A percentile compares a stretch with the other conserved stretches of the same genome.
Conservation (phyloP, 176 grass and related monocot species). For the Sorghum bicolor region DNA sequence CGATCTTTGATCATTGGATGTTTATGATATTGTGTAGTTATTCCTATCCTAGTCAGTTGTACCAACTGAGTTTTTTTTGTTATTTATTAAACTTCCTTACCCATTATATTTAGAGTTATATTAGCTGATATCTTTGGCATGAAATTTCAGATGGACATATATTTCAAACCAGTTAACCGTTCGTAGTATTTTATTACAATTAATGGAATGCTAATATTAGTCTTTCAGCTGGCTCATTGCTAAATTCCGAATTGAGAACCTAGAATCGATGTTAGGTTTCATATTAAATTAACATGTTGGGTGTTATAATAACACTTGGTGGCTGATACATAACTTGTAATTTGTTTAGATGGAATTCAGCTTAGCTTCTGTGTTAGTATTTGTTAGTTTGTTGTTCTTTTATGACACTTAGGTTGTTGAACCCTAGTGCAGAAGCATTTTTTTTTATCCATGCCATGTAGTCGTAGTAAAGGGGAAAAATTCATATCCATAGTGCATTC, state of each 20-base stretch:
- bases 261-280: background rate
- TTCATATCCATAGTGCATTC: background rate
- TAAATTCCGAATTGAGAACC: background rate
- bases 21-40: conserved; percentile 2
- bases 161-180: conserved; percentile 17
- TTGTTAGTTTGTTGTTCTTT: background rate
- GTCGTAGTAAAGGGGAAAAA: background rate
- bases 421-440: background rate
- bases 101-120: background rate
- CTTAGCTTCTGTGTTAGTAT: background rate
- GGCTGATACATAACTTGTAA: background rate
- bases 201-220: background rate
- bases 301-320: background rate
- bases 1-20: background rate
- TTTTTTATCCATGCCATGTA: background rate
- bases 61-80: background rate
- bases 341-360: conserved; percentile 1
- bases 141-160: conserved; percentile 20
- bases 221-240: background rate
- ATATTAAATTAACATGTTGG: background rate
- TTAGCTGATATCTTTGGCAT: background rate
- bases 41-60: background rate
- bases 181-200: background rate
- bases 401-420: background rate
- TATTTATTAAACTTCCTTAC: conserved; percentile 1